Base-by-base conservation (phyloP, 257 asterid genomes). In the Gardenia jasminoides region DNA sequence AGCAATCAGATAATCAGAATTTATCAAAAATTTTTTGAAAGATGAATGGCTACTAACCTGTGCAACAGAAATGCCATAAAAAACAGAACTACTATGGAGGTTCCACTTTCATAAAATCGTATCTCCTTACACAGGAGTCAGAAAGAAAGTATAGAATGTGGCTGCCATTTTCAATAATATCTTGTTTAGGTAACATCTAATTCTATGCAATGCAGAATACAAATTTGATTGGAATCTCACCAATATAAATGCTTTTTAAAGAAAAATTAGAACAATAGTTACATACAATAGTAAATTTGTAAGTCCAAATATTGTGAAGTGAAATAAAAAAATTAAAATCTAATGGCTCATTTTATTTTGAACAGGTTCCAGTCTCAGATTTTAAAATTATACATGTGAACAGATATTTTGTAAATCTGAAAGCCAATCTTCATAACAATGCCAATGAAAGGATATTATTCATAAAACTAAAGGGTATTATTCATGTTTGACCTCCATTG, bases 401-500 rank as follows among this genome's bases (percentile, higher is more conserved):
- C 61, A 26, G 26, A 62, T 26, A 26, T 62, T 62, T 6, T 28
- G n/a, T 1, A 19, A 67, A 72, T 28, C 13, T 9, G 31, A 72
- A 50, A 39, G 76, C 3, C 76, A 72, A 28, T 31, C 15, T 16
- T 36, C 19, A 74, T 62, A 77, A 71, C 65, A 43, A 22, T 61
- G 54, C 24, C 72, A 78, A 30, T 33, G 47, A 76, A 46, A 75
- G 71, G 78, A 71, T 54, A 80, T 54, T 24, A 36, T 72, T 28
- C 22, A 80, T 50, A 67, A 59, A 48, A 68, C 41, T 36, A 76
- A 39, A 75, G 72, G 78, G 67, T 54, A 78, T 54, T 24, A 26
- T 72, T 28, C 22, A 80, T 43, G 59, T 44, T 41, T 76, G 77
- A 95, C 99, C 98, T 93, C 88, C 98, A 93, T 93, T 70, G 89